Conservation (phyloP, 192 early-diverging fungal species). For the Backusella sp. region DNA sequence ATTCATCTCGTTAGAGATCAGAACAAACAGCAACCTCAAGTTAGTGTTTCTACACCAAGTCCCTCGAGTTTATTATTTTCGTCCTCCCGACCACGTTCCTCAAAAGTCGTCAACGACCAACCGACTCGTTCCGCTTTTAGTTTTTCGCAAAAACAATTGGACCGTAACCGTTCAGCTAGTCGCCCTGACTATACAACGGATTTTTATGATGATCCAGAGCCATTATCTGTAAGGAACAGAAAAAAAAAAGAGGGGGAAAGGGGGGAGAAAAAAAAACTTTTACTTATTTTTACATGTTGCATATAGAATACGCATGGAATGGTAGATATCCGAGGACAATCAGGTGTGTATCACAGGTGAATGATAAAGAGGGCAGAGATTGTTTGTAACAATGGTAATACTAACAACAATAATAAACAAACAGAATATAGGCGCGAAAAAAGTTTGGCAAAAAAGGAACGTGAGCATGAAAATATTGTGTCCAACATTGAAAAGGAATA, state of each 20-base stretch:
- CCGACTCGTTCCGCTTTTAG: neutral
- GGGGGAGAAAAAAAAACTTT: neutral
- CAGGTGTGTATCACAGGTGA: neutral
- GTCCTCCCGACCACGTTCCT: slow-evolving; percentile 13
- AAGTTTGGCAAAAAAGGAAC: neutral
- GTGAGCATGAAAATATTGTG: neutral
- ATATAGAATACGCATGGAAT: neutral
- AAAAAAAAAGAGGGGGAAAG: neutral
- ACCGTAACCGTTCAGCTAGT: neutral
- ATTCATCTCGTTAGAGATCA: slow-evolving; percentile 6
- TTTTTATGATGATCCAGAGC: neutral
- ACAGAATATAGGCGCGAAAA: neutral
- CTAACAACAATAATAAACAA: neutral
- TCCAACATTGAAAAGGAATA: neutral
- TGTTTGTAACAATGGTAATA: neutral
- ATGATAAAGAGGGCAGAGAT: neutral
- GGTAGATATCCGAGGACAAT: neutral
- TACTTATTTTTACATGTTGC: neutral
- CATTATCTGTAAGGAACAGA: neutral
- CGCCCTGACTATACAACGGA: neutral
- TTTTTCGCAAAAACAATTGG: neutral
- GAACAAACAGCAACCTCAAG: neutral
- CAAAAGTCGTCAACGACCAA: neutral
- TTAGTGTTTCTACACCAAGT: neutral
- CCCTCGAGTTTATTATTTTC: neutral